phyloP scores from a whole-genome alignment of 495 filamentous ascomycete species.

The Staphylotrichum tortipilum region DNA sequence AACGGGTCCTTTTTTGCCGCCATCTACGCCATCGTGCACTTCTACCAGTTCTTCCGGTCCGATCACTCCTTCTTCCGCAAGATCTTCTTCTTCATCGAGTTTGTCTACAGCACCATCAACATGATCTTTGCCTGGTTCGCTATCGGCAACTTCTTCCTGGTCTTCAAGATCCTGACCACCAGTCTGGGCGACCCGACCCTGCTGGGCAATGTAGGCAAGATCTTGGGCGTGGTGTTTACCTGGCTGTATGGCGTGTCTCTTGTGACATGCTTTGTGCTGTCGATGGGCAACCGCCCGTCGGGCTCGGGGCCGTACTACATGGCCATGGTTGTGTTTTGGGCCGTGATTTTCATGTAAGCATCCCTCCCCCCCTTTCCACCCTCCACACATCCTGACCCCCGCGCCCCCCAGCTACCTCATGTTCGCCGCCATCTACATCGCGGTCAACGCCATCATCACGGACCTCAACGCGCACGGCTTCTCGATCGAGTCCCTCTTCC shows the following conservation, averaged over 20 bases:
- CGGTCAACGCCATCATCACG: constrained; percentile 69
- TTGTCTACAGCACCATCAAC: constrained; percentile 85
- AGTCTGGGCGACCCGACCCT: constrained; percentile 62
- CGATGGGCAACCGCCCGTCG: constrained; percentile 92
- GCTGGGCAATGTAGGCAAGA: constrained; percentile 62
- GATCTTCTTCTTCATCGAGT: constrained; percentile 82
- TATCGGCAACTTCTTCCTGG: constrained; percentile 98
- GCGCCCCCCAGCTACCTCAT: constrained; percentile 59
- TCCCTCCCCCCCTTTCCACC: not conserved
- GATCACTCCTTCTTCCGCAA: constrained; percentile 84
- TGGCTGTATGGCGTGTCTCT: constrained; percentile 92
- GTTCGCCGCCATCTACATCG: constrained; percentile 93
- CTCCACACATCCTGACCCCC: constrained; percentile 11
- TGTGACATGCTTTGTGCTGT: constrained; percentile 89
- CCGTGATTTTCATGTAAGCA: constrained; percentile 77
- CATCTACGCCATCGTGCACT: constrained; percentile 88
- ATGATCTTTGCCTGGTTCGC: constrained; percentile 99
- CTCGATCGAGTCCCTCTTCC: constrained; percentile 61
- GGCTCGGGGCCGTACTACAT: constrained; percentile 91
- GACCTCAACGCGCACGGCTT: constrained; percentile 56
- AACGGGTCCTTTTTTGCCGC: constrained; percentile 99
- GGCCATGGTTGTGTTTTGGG: constrained; percentile 97
- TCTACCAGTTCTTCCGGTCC: constrained; percentile 87
- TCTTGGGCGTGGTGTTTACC: constrained; percentile 84
- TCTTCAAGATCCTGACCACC: constrained; percentile 92